Conservation (phyloP, 805 yeast genomes). For the Candida bentonensis region DNA sequence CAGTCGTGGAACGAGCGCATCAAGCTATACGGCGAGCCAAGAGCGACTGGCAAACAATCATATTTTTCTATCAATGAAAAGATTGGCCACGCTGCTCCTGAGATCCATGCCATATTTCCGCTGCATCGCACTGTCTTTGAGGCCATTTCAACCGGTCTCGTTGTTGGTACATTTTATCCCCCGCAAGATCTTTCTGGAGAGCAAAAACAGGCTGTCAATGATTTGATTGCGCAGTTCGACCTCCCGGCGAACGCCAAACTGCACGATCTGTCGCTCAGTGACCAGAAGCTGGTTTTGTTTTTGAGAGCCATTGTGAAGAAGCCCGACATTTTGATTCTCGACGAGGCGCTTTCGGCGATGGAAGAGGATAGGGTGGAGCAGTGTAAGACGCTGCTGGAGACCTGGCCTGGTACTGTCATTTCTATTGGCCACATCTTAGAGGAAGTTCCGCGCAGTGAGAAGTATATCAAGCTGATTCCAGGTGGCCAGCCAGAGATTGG, state of each 20-base stretch:
- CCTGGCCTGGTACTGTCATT: conserved; percentile 59
- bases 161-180: conserved; percentile 50
- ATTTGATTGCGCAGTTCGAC: conserved; percentile 33
- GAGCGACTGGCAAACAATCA: conserved; percentile 61
- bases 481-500: neutral
- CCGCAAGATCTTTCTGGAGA: conserved; percentile 27
- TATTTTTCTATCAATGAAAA: conserved; percentile 64
- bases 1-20: conserved; percentile 80
- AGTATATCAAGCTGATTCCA: conserved; percentile 24
- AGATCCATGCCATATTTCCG: conserved; percentile 80
- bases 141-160: conserved; percentile 58
- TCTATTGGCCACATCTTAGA: conserved; percentile 71
- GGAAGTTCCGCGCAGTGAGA: conserved; percentile 66
- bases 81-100: conserved; percentile 90
- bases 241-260: conserved; percentile 33
- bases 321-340: conserved; percentile 69
- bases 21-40: conserved; percentile 45
- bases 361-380: conserved; percentile 42
- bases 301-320: conserved; percentile 63
- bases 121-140: conserved; percentile 34
- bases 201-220: conserved; percentile 28
- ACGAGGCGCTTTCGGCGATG: conserved; percentile 91
- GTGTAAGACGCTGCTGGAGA: conserved; percentile 38
- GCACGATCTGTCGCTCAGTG: conserved; percentile 43
- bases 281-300: conserved; percentile 67